A percentile compares a stretch with the other conserved stretches of the same genome.
These are phyloP conservation scores for Fusarium neocosmosporiellum DNA, from an alignment of 2,329 filamentous ascomycete genomes.

Conservation along the genomic window DNA sequence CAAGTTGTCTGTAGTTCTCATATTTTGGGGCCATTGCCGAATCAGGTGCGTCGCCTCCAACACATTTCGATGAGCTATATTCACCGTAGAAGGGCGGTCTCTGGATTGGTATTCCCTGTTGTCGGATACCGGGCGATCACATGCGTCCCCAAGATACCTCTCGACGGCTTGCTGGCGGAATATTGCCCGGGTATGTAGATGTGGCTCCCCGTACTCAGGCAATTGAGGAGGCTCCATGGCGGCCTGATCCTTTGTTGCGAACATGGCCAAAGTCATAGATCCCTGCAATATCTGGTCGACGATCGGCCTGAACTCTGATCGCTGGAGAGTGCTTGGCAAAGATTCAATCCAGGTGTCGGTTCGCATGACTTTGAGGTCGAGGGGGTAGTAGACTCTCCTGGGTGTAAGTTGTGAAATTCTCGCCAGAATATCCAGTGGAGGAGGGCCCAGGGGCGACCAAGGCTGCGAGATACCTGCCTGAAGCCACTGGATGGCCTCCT, in stretches of 20 bases:
- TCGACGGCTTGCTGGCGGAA: slow-evolving; percentile 32
- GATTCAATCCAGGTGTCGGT: slow-evolving; percentile 46
- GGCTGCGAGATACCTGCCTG: slow-evolving; percentile 62
- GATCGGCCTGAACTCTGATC: slow-evolving; percentile 49
- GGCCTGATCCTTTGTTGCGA: slow-evolving; percentile 26
- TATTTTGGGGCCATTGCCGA: slow-evolving; percentile 24
- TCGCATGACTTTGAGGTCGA: slow-evolving; percentile 48
- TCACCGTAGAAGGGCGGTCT: slow-evolving; percentile 32
- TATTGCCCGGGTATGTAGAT: slow-evolving; percentile 30
- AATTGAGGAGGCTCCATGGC: slow-evolving; percentile 3
- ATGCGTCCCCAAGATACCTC: slow-evolving; percentile 16
- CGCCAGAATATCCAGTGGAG: slow-evolving; percentile 11
- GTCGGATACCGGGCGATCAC: slow-evolving; percentile 3
- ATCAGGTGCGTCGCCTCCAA: slow-evolving; percentile 34
- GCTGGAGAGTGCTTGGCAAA: slow-evolving; percentile 48
- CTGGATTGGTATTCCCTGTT: slow-evolving; percentile 28
- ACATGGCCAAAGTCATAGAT: slow-evolving; percentile 44
- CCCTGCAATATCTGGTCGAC: slow-evolving; percentile 45
- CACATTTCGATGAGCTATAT: slow-evolving; percentile 38
- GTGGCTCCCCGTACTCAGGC: slow-evolving; percentile 21
- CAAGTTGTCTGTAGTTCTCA: slow-evolving; percentile 32
- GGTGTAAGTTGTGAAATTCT: slow-evolving; percentile 43
- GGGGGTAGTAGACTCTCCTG: slow-evolving; percentile 51
- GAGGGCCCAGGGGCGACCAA: slow-evolving; percentile 52
- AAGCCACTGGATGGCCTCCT: slow-evolving; percentile 66